A percentile compares a stretch with the other conserved stretches of the same genome.
Conservation (phyloP, 169 alveolate species). For the Babesia ovis region DNA sequence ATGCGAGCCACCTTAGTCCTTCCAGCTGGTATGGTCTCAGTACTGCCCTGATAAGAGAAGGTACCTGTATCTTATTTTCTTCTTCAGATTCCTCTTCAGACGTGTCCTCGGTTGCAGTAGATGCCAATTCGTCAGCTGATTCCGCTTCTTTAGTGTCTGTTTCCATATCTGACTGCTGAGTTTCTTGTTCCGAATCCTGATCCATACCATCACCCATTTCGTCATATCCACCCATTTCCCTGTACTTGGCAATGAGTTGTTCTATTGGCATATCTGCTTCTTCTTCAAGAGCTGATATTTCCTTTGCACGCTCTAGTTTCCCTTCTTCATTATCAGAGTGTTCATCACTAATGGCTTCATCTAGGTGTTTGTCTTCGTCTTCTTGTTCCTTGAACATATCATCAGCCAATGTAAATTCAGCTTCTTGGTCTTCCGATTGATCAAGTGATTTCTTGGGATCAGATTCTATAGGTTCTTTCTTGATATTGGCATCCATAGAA, state of each 20-base stretch:
- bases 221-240: conserved; percentile 1
- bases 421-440: conserved; percentile 26
- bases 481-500: too few relatives aligned
- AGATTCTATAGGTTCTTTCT: too few relatives aligned
- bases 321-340: conserved; percentile 24
- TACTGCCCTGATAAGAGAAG: conserved; percentile 87
- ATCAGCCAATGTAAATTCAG: conserved; percentile 34
- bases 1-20: conserved; percentile 96
- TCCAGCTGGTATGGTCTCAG: conserved; percentile 93
- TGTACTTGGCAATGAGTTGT: conserved; percentile 44
- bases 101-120: neutral
- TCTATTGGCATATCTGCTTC: conserved; percentile 60
- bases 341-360: conserved; percentile 57
- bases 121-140: too few relatives aligned
- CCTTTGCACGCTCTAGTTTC: conserved; percentile 31
- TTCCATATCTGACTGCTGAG: neutral
- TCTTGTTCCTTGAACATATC: conserved; percentile 39
- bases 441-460: neutral
- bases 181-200: neutral
- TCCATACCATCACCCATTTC: conserved; percentile 12
- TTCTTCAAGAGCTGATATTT: conserved; percentile 40
- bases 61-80: conserved; percentile 76
- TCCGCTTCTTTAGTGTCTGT: too few relatives aligned
- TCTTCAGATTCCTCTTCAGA: conserved; percentile 60
- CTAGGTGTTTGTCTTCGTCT: conserved; percentile 60